phyloP scores from a whole-genome alignment of 345 rosid genomes.

The Lagerstroemia speciosa region DNA sequence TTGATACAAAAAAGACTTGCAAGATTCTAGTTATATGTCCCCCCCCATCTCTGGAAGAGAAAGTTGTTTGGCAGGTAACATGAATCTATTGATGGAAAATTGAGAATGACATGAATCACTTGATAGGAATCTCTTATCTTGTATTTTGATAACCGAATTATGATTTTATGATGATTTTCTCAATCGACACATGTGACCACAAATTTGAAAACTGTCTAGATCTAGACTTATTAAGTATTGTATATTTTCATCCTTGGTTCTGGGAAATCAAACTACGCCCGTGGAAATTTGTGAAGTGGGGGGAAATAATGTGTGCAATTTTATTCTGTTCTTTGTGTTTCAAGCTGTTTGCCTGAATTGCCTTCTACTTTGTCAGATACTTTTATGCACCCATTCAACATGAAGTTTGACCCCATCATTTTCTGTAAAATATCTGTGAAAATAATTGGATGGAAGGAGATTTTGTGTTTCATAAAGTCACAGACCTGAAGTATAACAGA shows the following conservation, averaged over 20 bases:
- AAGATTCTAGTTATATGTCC: too few species aligned
- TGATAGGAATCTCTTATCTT: not conserved
- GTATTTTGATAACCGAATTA: not conserved
- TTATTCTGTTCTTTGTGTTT: not conserved
- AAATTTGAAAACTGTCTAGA: not conserved
- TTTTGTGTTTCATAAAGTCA: not conserved
- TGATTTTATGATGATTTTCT: not conserved
- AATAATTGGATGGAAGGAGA: not conserved
- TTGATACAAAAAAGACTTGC: not conserved
- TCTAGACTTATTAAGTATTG: not conserved
- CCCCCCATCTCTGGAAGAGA: not conserved
- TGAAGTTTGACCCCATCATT: too few species aligned
- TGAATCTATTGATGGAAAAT: not conserved
- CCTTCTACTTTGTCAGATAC: too few species aligned
- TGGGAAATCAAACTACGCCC: not conserved
- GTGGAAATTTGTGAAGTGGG: not conserved
- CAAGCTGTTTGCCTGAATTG: too few species aligned
- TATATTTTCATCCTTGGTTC: not conserved
- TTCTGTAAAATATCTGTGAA: not conserved
- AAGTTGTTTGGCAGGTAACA: not conserved
- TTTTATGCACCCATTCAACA: not conserved
- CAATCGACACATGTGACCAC: not conserved
- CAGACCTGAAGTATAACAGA: not conserved
- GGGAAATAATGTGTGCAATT: not conserved
- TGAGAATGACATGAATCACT: not conserved